A percentile compares a stretch with the other conserved stretches of the same genome.
These are phyloP conservation scores for Beauveria bassiana DNA, from an alignment of 2,329 filamentous ascomycete species.

Conservation along the genomic window DNA sequence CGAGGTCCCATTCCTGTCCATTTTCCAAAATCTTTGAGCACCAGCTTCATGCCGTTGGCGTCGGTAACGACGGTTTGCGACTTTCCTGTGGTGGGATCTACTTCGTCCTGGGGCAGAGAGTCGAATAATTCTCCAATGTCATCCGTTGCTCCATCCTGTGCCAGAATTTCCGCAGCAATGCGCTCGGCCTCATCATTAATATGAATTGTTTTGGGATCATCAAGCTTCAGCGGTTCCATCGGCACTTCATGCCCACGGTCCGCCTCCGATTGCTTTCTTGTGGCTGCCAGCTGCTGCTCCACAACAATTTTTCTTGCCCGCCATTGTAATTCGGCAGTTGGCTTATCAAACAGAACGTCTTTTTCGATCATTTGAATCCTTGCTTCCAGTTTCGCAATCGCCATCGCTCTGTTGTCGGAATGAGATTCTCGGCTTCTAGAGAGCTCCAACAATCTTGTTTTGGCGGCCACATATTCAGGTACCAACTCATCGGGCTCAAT, in stretches of 20 bases:
- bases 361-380: slow-evolving; percentile 73
- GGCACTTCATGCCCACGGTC: slow-evolving; percentile 14
- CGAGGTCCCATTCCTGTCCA: slow-evolving; percentile 69
- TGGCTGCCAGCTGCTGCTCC: slow-evolving; percentile 52
- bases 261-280: slow-evolving; percentile 29
- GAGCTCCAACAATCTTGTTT: slow-evolving; percentile 56
- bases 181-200: slow-evolving; percentile 49
- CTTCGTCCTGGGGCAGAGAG: slow-evolving; percentile 52
- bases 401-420: slow-evolving; percentile 31
- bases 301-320: slow-evolving; percentile 48
- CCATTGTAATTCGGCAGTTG: slow-evolving; percentile 60
- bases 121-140: slow-evolving; percentile 45
- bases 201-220: slow-evolving; percentile 33
- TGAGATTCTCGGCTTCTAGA: slow-evolving; percentile 15
- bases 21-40: slow-evolving; percentile 77
- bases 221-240: slow-evolving; percentile 15
- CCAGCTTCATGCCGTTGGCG: slow-evolving; percentile 46
- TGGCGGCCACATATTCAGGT: slow-evolving; percentile 69
- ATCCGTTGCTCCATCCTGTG: slow-evolving; percentile 48
- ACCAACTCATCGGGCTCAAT: slow-evolving; percentile 69
- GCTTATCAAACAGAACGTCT: slow-evolving; percentile 66
- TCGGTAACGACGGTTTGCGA: slow-evolving; percentile 47
- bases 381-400: slow-evolving; percentile 58
- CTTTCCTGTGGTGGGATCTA: slow-evolving; percentile 51
- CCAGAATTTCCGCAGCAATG: slow-evolving; percentile 52